phyloP scores from a whole-genome alignment of 1,139 yeast genomes.

The Saccharomyces hybrid region DNA sequence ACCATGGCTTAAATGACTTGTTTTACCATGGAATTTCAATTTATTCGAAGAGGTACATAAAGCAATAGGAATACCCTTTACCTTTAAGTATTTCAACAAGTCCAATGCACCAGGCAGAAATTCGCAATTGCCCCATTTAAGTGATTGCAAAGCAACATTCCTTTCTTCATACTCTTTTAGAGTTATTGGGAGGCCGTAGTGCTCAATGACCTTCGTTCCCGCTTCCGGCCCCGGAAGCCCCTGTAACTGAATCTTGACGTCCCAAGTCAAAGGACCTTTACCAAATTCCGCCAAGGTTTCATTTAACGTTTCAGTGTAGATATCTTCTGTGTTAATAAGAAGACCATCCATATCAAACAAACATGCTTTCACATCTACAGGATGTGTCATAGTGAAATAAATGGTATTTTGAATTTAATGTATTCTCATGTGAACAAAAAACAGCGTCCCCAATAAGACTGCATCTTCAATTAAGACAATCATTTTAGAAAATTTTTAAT shows the following conservation, averaged over 20 bases:
- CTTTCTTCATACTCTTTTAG: conserved; percentile 51
- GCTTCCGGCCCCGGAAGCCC: conserved; percentile 83
- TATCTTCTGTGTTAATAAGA: conserved; percentile 80
- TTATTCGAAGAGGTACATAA: conserved; percentile 82
- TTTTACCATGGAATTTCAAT: conserved; percentile 56
- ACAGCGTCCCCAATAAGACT: too few relatives aligned
- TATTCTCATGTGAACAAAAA: too few relatives aligned
- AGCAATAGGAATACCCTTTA: conserved; percentile 63
- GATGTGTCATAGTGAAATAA: not conserved
- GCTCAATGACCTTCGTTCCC: conserved; percentile 54
- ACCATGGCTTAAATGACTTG: conserved; percentile 54
- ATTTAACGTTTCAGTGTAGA: conserved; percentile 72
- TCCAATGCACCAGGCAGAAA: conserved; percentile 84
- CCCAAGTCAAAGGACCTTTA: conserved; percentile 83
- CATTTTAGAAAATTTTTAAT: too few relatives aligned
- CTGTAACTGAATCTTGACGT: conserved; percentile 73
- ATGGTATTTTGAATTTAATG: too few relatives aligned
- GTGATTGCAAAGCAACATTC: conserved; percentile 48
- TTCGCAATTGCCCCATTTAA: conserved; percentile 53
- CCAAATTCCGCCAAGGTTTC: conserved; percentile 59
- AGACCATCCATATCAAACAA: conserved; percentile 97
- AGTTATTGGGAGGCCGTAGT: conserved; percentile 59
- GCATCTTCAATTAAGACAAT: too few relatives aligned
- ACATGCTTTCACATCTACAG: conserved; percentile 62
- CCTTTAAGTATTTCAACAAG: conserved; percentile 46